These are phyloP conservation scores for Juncus inflexus DNA, from an alignment of 176 grass and related monocot genomes.

Conservation along the genomic window DNA sequence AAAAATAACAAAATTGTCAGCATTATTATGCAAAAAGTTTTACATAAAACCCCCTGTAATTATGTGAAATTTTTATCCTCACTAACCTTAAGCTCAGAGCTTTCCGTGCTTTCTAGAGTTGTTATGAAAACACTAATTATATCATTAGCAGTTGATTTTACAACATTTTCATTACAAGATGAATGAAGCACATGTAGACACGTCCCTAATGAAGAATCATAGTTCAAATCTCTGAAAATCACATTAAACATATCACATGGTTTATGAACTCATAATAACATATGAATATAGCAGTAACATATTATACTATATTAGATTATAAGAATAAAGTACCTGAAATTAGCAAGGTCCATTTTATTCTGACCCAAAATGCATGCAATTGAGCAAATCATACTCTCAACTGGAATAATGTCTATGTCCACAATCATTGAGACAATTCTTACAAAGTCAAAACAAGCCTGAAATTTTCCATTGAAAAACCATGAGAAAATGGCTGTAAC, in stretches of 20 bases:
- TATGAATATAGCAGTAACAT: too few species aligned
- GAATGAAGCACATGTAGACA: slow-evolving; percentile 82
- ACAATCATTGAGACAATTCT: slow-evolving; percentile 66
- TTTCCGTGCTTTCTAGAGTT: slow-evolving; percentile 48
- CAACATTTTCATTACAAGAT: slow-evolving; percentile 59
- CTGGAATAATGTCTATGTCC: slow-evolving; percentile 61
- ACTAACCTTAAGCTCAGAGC: slow-evolving; percentile 82
- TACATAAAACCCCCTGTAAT: too few species aligned
- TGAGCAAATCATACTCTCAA: slow-evolving; percentile 62
- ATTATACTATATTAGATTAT: too few species aligned
- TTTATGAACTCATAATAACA: too few species aligned
- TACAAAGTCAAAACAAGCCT: slow-evolving; percentile 96
- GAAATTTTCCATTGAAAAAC: neutral
- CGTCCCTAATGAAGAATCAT: slow-evolving; percentile 73
- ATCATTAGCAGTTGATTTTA: slow-evolving; percentile 74
- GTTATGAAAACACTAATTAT: slow-evolving; percentile 61
- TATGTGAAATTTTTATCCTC: neutral
- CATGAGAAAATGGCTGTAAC: slow-evolving; percentile 8
- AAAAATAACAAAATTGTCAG: neutral
- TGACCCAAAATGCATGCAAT: slow-evolving; percentile 61
- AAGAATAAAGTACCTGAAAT: slow-evolving; percentile 45
- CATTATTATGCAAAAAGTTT: too few species aligned
- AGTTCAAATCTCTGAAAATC: slow-evolving; percentile 54
- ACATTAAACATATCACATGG: too few species aligned
- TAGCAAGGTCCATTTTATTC: slow-evolving; percentile 32